Evolutionary conservation across 2,329 filamentous ascomycete genomes (phyloP).

Genomic region (Septoria petroselini): DNA sequence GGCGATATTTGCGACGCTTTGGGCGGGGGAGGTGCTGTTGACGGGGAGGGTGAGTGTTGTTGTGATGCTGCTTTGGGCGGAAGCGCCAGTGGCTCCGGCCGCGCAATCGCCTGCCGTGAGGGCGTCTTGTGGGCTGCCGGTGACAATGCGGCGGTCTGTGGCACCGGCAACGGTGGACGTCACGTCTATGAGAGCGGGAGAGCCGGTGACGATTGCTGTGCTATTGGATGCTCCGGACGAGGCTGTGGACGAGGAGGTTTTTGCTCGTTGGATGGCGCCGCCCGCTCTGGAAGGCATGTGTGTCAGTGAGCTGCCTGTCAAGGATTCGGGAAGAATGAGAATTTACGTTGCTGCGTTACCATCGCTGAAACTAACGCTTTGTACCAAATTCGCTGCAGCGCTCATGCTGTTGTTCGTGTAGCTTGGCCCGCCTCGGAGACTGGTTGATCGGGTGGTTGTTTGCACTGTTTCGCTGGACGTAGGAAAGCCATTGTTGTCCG

Average conservation of each 20-base stretch:
- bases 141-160: slow-evolving; percentile 3
- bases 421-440: slow-evolving; percentile 11
- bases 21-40: slow-evolving; percentile 7
- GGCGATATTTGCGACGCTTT: slow-evolving; percentile 9
- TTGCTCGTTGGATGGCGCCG: slow-evolving; percentile 17
- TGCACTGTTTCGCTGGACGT: slow-evolving; percentile 7
- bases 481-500: slow-evolving; percentile 14
- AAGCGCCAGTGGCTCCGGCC: slow-evolving; percentile 14
- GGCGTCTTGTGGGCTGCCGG: slow-evolving; percentile 12
- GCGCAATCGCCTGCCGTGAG: slow-evolving; percentile 18
- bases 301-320: not conserved
- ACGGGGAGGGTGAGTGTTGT: slow-evolving; percentile 14
- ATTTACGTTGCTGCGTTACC: slow-evolving; percentile 17
- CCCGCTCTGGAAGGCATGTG: slow-evolving; percentile 6
- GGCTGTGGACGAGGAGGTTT: slow-evolving; percentile 14
- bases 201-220: slow-evolving; percentile 13
- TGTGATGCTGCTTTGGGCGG: slow-evolving; percentile 9
- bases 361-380: slow-evolving; percentile 14
- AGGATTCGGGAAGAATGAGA: not conserved
- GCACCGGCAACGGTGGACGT: slow-evolving; percentile 10
- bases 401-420: slow-evolving; percentile 18
- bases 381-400: slow-evolving; percentile 12
- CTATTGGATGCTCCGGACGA: slow-evolving; percentile 16
- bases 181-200: slow-evolving; percentile 9
- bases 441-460: slow-evolving; percentile 13